phyloP scores from a whole-genome alignment of 257 asterid genomes.

The Ilex asprella region DNA sequence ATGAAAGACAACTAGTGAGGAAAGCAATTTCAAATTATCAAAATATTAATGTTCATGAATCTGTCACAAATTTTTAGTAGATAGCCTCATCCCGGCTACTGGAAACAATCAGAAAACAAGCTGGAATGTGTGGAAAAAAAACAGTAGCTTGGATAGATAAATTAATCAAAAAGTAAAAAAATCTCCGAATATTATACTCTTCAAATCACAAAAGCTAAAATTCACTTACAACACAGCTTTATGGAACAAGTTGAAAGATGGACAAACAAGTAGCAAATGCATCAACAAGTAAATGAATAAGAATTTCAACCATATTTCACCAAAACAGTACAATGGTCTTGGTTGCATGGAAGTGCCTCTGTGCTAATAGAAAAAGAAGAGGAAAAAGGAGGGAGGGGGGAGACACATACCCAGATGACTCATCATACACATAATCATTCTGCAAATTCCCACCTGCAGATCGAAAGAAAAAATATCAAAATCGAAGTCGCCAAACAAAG shows the following conservation, averaged over 20 bases:
- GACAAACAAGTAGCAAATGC: no score
- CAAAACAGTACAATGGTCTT: neutral
- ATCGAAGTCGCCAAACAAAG: neutral
- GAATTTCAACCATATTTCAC: neutral
- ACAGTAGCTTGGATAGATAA: no score
- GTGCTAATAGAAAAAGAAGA: neutral
- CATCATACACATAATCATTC: slow-evolving; percentile 70
- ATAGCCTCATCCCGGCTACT: neutral
- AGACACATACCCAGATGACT: slow-evolving; percentile 64
- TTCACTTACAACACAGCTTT: no score
- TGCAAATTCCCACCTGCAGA: slow-evolving; percentile 61
- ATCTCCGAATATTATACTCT: no score
- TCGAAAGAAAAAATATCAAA: slow-evolving; percentile 15
- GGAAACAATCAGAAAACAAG: neutral
- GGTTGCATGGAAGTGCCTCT: neutral
- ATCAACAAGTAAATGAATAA: no score
- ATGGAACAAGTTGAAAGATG: no score
- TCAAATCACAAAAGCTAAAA: no score
- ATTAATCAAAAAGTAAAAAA: no score
- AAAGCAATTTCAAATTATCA: no score
- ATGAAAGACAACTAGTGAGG: neutral
- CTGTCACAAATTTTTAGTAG: neutral
- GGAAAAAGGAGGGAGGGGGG: neutral
- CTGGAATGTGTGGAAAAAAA: no score
- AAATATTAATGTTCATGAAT: neutral